Evolutionary conservation across 208 protist genomes (phyloP), one percentile per base, ranked within the genome.

Genomic region (Crithidia sp.): DNA sequence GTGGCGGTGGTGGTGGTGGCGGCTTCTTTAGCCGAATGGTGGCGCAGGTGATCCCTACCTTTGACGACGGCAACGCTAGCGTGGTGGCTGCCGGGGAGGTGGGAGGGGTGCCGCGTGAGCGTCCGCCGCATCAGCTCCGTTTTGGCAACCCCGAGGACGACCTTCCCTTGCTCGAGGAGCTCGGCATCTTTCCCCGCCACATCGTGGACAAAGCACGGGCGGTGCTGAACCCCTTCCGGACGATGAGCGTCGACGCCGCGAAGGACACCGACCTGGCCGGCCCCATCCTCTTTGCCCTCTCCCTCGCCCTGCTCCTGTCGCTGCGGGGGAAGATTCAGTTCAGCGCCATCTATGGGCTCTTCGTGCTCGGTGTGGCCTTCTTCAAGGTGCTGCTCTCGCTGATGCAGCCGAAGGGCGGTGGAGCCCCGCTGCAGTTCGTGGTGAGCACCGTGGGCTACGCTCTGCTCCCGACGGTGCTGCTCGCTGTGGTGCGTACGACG

Each of bases 121-220:
- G 57, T 7, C 91, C 91, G 5, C 54, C 83, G 8, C 68, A 96
- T 65, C 88, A 93, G 61, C 74, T 71, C 4, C 91, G 91, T 36
- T 96, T 96, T 71, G 92, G 90, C n/a, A 85, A 79, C 78, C 85
- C 85, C 3, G 86, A 85, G 44, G 90, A 96, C 57, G 92, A 96
- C 62, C 63, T 94, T 14, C 92, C 92, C 44, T 73, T 96, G 45
- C 82, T 95, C 13, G 85, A 93, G 67, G 92, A 96, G 68, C 83
- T 96, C 14, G 89, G 89, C 16, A 87, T 96, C 19, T 81, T 82
- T 10, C 89, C 88, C 0, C 60, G 75, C 13, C 75, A 84, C 57
- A 95, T 96, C 55, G n/a, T 81, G 7, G 64, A 60, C 37, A 88
- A 90, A 65, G 83, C 89, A 8, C 55, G 82, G 4, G 76, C 81